Percentiles rank a stretch among this genome's conserved stretches.
phyloP scores from a whole-genome alignment of 1,139 yeast genomes.

The Suhomyces kunorum region DNA sequence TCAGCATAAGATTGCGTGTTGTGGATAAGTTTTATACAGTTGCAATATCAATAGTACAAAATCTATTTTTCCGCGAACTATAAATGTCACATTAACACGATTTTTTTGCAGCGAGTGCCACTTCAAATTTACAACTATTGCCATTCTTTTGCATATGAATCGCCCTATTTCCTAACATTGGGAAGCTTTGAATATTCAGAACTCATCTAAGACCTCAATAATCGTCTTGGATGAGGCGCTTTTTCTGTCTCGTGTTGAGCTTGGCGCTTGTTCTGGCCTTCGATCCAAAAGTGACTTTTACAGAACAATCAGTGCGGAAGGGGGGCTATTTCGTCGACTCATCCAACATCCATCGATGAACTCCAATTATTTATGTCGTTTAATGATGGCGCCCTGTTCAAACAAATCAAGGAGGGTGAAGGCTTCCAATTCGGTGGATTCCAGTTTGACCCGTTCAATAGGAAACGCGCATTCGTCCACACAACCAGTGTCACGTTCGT shows the following conservation, averaged over 20 bases:
- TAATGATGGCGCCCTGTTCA: conserved; percentile 64
- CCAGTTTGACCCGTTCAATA: conserved; percentile 47
- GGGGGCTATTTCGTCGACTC: conserved; percentile 58
- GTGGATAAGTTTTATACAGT: too few relatives aligned
- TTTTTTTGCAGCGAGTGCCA: too few relatives aligned
- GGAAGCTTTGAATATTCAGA: too few relatives aligned
- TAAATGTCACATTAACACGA: too few relatives aligned
- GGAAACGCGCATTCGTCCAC: conserved; percentile 55
- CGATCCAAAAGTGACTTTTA: conserved; percentile 17
- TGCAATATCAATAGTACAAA: too few relatives aligned
- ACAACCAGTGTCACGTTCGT: conserved; percentile 38
- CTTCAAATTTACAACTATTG: background rate
- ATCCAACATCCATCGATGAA: conserved; percentile 37
- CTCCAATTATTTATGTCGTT: conserved; percentile 42
- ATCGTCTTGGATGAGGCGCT: too few relatives aligned
- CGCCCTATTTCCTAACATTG: too few relatives aligned
- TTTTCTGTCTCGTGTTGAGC: conserved; percentile 1
- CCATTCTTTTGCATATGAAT: background rate
- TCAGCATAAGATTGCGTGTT: too few relatives aligned
- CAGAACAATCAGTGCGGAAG: conserved; percentile 11
- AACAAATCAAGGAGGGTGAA: conserved; percentile 30
- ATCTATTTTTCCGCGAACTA: too few relatives aligned
- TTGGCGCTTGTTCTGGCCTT: conserved; percentile 8
- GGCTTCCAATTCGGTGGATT: conserved; percentile 29
- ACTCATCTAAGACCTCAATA: too few relatives aligned